Evolutionary conservation across 768 basidiomycete species (phyloP).

Genomic region (Mycena latifolia): DNA sequence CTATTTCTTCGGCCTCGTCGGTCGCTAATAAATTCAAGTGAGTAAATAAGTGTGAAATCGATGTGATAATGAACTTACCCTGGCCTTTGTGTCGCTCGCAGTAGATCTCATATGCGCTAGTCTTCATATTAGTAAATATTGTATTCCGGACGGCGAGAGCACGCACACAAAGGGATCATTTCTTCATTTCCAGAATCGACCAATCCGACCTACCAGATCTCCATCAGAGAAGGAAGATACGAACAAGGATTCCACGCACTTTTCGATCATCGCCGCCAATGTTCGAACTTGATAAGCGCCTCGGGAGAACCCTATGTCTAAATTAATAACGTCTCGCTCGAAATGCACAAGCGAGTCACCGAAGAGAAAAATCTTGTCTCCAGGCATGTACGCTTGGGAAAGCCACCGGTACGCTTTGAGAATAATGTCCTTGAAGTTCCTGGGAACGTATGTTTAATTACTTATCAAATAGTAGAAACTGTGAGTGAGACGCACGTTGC

Average conservation of each 20-base stretch:
- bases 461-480: too few relatives aligned
- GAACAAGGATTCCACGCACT: not conserved
- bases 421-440: too few relatives aligned
- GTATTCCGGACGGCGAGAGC: too few relatives aligned
- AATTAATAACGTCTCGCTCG: not conserved
- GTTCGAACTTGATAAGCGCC: slow-evolving; percentile 12
- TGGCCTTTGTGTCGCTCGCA: slow-evolving; percentile 8
- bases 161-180: slow-evolving; percentile 9
- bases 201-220: not conserved
- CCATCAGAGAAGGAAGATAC: too few relatives aligned
- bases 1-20: not conserved
- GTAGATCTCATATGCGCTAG: slow-evolving; percentile 17
- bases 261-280: slow-evolving; percentile 10
- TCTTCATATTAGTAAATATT: not conserved
- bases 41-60: too few relatives aligned
- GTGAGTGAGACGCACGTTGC: slow-evolving; percentile 46
- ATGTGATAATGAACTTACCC: slow-evolving; percentile 4
- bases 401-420: too few relatives aligned
- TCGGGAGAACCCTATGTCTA: not conserved
- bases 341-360: not conserved
- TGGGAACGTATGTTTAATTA: too few relatives aligned
- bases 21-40: too few relatives aligned
- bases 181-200: slow-evolving; percentile 2
- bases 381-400: slow-evolving; percentile 1
- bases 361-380: slow-evolving; percentile 13